These are phyloP conservation scores for Niveomyces coronatus DNA, from an alignment of 2,329 filamentous ascomycete species.

Conservation along the genomic window DNA sequence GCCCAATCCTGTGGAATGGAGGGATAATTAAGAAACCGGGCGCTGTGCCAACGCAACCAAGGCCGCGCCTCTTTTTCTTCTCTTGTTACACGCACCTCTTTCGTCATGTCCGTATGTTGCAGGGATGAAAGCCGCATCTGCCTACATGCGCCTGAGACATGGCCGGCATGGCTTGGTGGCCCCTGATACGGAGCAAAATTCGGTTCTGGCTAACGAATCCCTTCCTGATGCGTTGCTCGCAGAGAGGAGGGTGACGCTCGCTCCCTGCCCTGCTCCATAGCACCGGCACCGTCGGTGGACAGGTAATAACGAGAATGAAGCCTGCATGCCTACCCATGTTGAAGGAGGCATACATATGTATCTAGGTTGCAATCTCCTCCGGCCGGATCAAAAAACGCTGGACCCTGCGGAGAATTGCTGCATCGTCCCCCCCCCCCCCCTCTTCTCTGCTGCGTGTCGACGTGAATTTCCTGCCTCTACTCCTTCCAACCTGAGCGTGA, in stretches of 20 bases:
- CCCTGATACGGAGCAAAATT: conserved; percentile 4
- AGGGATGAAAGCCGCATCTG: conserved; percentile 6
- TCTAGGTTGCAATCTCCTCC: too few species aligned
- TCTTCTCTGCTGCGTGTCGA: not conserved
- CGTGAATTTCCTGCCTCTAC: too few species aligned
- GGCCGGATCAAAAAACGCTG: too few species aligned
- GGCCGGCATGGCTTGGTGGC: conserved; percentile 7
- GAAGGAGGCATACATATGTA: too few species aligned
- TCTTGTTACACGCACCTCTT: conserved; percentile 9
- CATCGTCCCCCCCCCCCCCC: too few species aligned
- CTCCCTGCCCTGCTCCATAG: too few species aligned
- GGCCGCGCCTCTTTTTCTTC: not conserved
- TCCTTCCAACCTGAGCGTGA: not conserved
- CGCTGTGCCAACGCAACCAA: conserved; percentile 7
- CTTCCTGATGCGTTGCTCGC: conserved; percentile 4
- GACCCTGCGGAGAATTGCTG: not conserved
- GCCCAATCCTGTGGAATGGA: not conserved
- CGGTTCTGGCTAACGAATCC: conserved; percentile 9
- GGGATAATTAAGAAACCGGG: not conserved
- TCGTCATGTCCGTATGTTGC: conserved; percentile 5
- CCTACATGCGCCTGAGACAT: conserved; percentile 7
- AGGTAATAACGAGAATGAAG: too few species aligned
- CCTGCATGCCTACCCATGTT: too few species aligned
- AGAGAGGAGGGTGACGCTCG: not conserved
- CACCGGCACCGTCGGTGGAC: conserved; percentile 2